These are phyloP conservation scores for Leccinum aurantiacum DNA, from an alignment of 768 basidiomycete genomes.

Conservation along the genomic window DNA sequence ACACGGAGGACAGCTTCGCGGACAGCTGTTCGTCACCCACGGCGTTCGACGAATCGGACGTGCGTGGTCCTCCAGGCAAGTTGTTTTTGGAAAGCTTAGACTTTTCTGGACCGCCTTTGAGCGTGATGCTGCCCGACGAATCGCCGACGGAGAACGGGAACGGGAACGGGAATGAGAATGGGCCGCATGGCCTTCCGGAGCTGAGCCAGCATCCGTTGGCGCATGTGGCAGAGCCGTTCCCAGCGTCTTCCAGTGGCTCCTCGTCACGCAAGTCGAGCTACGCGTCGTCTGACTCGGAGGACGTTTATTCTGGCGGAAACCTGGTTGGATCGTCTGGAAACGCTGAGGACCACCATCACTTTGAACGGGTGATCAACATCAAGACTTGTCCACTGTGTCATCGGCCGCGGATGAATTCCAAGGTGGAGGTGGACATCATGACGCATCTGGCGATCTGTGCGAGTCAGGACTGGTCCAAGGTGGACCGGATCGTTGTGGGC, in stretches of 20 bases:
- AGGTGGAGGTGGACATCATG: constrained; percentile 91
- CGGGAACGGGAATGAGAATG: background rate
- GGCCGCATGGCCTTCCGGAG: constrained; percentile 27
- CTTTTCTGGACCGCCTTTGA: constrained; percentile 57
- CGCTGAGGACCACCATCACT: constrained; percentile 35
- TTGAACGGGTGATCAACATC: constrained; percentile 93
- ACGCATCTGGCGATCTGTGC: constrained; percentile 98
- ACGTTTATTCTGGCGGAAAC: constrained; percentile 25
- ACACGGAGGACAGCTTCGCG: constrained; percentile 42
- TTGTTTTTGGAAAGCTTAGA: constrained; percentile 54
- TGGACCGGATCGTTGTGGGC: constrained; percentile 87
- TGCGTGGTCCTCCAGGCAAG: constrained; percentile 34
- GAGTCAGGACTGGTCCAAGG: constrained; percentile 85
- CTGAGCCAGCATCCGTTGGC: constrained; percentile 45
- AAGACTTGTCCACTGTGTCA: constrained; percentile 94
- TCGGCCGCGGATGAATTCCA: constrained; percentile 77
- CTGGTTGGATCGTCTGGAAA: constrained; percentile 7
- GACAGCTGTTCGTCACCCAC: constrained; percentile 55
- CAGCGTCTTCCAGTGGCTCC: constrained; percentile 8
- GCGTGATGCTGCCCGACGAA: constrained; percentile 31
- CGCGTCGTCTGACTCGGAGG: constrained; percentile 49
- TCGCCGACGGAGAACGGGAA: constrained; percentile 22
- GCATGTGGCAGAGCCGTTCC: constrained; percentile 32
- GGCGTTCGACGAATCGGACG: constrained; percentile 41
- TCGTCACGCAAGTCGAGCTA: constrained; percentile 36